Conservation (phyloP, 768 basidiomycete species). For the Suillus subaureus region DNA sequence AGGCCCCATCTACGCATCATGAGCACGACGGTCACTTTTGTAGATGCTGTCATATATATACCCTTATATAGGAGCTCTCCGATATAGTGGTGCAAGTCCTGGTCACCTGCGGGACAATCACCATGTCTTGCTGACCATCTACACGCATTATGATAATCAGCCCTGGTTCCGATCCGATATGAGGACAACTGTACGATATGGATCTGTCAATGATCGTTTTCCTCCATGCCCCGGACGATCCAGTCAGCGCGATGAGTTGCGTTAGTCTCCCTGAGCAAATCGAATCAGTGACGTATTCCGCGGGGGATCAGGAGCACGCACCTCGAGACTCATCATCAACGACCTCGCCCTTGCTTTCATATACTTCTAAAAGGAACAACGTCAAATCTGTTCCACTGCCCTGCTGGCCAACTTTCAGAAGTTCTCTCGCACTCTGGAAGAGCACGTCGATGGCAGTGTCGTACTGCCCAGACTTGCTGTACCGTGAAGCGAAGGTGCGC, state of each 20-base stretch:
- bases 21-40: background rate
- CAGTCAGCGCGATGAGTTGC: conserved; percentile 87
- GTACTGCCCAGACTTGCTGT: conserved; percentile 77
- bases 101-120: conserved; percentile 84
- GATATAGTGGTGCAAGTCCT: conserved; percentile 84
- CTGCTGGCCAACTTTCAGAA: conserved; percentile 84
- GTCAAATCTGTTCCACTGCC: conserved; percentile 91
- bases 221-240: conserved; percentile 81
- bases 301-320: conserved; percentile 38
- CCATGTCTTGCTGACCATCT: conserved; percentile 89
- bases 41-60: conserved; percentile 23
- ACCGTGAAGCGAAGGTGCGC: conserved; percentile 90
- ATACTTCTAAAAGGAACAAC: conserved; percentile 80
- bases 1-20: conserved; percentile 62
- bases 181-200: conserved; percentile 61
- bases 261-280: conserved; percentile 70
- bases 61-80: conserved; percentile 90
- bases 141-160: conserved; percentile 22
- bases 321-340: conserved; percentile 83
- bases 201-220: conserved; percentile 87
- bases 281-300: conserved; percentile 12
- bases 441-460: conserved; percentile 91
- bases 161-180: conserved; percentile 10
- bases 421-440: conserved; percentile 85
- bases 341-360: conserved; percentile 69